Evolutionary conservation across 345 rosid species (phyloP).

Genomic region (Ceriops decandra): DNA sequence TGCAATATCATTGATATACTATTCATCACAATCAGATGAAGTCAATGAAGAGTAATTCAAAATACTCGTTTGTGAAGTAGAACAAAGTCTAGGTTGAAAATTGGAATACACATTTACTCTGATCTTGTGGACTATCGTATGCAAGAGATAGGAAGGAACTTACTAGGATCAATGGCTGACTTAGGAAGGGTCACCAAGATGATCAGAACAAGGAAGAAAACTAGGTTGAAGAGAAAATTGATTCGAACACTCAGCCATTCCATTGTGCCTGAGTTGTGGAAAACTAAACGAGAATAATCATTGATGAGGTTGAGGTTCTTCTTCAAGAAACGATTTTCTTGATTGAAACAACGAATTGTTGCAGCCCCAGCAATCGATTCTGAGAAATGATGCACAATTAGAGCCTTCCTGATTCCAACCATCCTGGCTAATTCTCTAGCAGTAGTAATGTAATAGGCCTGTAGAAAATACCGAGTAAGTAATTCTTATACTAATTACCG

Average conservation of each 20-base stretch:
- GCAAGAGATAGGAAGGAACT: conserved; percentile 22
- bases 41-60: too few species aligned
- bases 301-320: conserved; percentile 45
- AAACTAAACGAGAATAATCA: conserved; percentile 57
- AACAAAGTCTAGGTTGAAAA: too few species aligned
- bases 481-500: neutral
- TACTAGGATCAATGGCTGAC: conserved; percentile 67
- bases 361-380: conserved; percentile 73
- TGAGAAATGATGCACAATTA: conserved; percentile 78
- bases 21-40: too few species aligned
- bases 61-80: too few species aligned
- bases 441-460: conserved; percentile 75
- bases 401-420: conserved; percentile 74
- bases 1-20: too few species aligned
- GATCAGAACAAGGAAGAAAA: conserved; percentile 64
- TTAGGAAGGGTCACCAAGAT: conserved; percentile 69
- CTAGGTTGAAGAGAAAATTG: conserved; percentile 77
- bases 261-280: conserved; percentile 72
- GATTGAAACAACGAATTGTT: conserved; percentile 69
- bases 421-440: conserved; percentile 91
- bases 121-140: neutral
- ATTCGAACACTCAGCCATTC: conserved; percentile 84
- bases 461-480: conserved; percentile 16
- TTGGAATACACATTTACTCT: neutral
- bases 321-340: conserved; percentile 54